Base-by-base conservation (phyloP, 768 basidiomycete species). In the Phaffia tasmanica region DNA sequence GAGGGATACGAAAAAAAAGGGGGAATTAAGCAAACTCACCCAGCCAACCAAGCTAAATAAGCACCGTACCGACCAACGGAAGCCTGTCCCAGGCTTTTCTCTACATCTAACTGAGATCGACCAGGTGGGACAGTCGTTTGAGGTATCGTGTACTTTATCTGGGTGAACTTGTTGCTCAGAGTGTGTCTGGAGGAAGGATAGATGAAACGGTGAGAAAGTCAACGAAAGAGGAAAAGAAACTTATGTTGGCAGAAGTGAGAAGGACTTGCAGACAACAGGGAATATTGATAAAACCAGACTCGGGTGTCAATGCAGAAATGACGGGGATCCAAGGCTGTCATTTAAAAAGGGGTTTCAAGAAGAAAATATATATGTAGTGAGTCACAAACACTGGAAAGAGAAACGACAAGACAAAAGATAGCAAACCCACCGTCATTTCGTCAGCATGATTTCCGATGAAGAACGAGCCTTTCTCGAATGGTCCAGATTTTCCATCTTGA, bases 371-470 rank as follows among this genome's bases (percentile, higher is more conserved):
- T 15, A 11, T 57, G 9, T n/a, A 50, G 42, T n/a, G n/a, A n/a
- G n/a, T n/a, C n/a, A n/a, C n/a, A n/a, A n/a, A n/a, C n/a, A n/a
- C n/a, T n/a, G n/a, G n/a, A n/a, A n/a, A n/a, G n/a, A n/a, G n/a
- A n/a, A n/a, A n/a, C n/a, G n/a, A n/a, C n/a, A n/a, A n/a, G n/a
- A n/a, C n/a, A n/a, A n/a, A n/a, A n/a, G n/a, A n/a, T n/a, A n/a
- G n/a, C n/a, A 7, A 27, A 58, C 75, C 67, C 46, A 77, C 76
- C 16, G 93, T 93, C 21, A 98, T 80, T 72, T 98, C 94, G 77
- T 98, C 94, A 0, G 93, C 87, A 75, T 98, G 94, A 77, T 97
- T 97, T 11, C 88, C 91, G 59, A 98, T 87, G 65, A 98, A 77
- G 77, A 95, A 98, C 2, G 80, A 76, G 0, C 80, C 83, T 0